phyloP scores from a whole-genome alignment of 768 basidiomycete genomes.

The Myochromella boudieri region DNA sequence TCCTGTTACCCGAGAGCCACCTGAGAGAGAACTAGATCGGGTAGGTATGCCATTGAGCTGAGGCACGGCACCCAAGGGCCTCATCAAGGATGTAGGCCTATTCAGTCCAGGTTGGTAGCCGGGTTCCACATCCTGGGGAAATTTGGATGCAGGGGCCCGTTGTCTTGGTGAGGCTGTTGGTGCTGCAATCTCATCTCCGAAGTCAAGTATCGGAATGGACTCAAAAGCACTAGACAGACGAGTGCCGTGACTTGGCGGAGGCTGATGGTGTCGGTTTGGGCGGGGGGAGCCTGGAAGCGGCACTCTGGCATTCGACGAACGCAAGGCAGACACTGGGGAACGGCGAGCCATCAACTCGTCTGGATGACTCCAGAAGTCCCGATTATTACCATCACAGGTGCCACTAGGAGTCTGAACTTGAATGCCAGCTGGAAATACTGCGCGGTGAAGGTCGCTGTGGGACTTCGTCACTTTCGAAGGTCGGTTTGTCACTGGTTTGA shows the following conservation, averaged over 20 bases:
- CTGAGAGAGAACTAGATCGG: constrained; percentile 10
- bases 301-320: not conserved
- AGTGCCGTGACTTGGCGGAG: constrained; percentile 1
- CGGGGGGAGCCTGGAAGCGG: constrained; percentile 4
- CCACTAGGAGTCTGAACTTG: constrained; percentile 30
- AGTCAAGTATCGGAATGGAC: constrained; percentile 3
- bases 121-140: constrained; percentile 1
- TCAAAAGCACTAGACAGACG: constrained; percentile 11
- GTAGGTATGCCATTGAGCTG: constrained; percentile 1
- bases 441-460: constrained; percentile 33
- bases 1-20: constrained; percentile 3
- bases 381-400: not conserved
- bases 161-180: not conserved
- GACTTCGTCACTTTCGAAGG: constrained; percentile 14
- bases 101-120: not conserved
- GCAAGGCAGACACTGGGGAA: not conserved
- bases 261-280: constrained; percentile 3
- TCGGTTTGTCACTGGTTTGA: not conserved
- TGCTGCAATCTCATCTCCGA: constrained; percentile 1
- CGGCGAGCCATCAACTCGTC: constrained; percentile 7
- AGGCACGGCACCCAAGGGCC: not conserved
- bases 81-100: constrained; percentile 11
- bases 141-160: not conserved
- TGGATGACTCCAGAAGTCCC: not conserved
- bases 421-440: constrained; percentile 28